Evolutionary conservation across 495 filamentous ascomycete species (phyloP).

Genomic region (Apodospora peruviana): DNA sequence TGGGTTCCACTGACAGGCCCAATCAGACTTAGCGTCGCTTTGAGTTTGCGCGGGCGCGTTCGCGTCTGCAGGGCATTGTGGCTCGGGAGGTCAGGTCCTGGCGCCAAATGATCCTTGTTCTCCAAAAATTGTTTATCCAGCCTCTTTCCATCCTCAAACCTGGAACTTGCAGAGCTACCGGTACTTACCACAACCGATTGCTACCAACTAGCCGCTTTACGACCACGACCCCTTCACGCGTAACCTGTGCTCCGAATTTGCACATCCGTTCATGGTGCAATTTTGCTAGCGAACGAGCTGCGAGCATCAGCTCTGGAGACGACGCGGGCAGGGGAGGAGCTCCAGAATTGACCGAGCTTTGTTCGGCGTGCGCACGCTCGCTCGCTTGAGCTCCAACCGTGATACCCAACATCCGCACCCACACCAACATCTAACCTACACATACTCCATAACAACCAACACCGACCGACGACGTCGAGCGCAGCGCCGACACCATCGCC

Average conservation of each 20-base stretch:
- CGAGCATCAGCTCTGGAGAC: conserved; percentile 13
- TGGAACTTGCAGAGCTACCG: not conserved
- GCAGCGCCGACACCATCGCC: conserved; percentile 34
- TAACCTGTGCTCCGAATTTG: not conserved
- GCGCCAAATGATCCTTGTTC: conserved; percentile 22
- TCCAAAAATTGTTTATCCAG: conserved; percentile 34
- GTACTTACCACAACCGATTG: not conserved
- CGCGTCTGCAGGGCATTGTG: conserved; percentile 19
- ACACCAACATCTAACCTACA: too few relatives aligned
- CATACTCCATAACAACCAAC: conserved; percentile 1
- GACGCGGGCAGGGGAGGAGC: conserved; percentile 12
- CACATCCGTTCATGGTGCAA: conserved; percentile 20
- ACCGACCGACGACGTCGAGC: not conserved
- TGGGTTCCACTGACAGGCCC: too few relatives aligned
- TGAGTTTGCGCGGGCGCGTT: conserved; percentile 6
- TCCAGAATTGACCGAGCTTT: too few relatives aligned
- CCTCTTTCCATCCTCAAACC: conserved; percentile 4
- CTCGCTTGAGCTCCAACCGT: too few relatives aligned
- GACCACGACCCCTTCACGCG: not conserved
- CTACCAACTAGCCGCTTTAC: not conserved
- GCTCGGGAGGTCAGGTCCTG: conserved; percentile 13
- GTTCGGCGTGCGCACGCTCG: too few relatives aligned
- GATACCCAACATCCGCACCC: too few relatives aligned
- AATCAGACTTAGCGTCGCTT: too few relatives aligned
- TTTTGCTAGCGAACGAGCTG: conserved; percentile 12